Conservation (phyloP, 2,329 filamentous ascomycete genomes). For the Aspergillus sp. region DNA sequence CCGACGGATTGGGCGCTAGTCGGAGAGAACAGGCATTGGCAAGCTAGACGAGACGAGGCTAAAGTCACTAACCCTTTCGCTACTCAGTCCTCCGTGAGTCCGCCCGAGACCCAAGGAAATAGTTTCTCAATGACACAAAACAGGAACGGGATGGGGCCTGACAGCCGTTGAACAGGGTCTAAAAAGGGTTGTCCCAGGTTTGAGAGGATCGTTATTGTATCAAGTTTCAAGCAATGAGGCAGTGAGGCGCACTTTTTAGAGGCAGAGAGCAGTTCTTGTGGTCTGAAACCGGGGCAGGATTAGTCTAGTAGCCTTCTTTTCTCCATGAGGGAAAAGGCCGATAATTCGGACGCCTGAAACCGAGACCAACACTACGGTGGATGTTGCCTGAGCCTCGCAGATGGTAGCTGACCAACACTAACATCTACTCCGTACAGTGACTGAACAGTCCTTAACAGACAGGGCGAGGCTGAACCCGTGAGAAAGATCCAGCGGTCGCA, state of each 20-base stretch:
- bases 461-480: no score
- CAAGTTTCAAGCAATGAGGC: no score
- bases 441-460: no score
- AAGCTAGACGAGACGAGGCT: background rate
- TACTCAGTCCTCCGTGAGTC: background rate
- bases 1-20: background rate
- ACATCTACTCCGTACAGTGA: no score
- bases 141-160: background rate
- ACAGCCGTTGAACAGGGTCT: background rate
- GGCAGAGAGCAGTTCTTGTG: background rate
- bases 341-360: background rate
- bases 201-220: no score
- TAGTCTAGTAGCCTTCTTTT: background rate
- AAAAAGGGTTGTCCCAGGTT: background rate
- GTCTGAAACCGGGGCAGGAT: background rate
- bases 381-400: background rate
- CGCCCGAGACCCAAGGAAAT: background rate
- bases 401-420: no score
- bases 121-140: background rate
- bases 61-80: background rate
- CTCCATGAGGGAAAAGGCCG: background rate
- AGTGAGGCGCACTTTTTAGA: no score
- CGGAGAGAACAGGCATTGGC: background rate
- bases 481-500: no score
- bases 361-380: background rate